Percentiles rank a stretch among this genome's conserved stretches.
phyloP scores from a whole-genome alignment of 1,284 basidiomycete species.

The Ceratobasidium sp. region DNA sequence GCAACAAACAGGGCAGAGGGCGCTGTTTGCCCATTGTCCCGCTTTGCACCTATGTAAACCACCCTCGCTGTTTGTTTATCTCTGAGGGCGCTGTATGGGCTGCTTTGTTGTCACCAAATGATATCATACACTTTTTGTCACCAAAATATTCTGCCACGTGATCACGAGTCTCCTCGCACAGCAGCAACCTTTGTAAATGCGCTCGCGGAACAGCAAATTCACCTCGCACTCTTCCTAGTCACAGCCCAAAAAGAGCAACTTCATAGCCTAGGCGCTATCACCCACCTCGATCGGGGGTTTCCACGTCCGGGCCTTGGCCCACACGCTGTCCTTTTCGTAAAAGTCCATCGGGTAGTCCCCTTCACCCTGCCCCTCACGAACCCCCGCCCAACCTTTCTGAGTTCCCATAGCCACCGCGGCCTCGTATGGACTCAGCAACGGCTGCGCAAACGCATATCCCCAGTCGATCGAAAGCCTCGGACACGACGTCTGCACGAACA shows the following conservation, averaged over 20 bases:
- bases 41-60: conserved; percentile 7
- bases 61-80: no score
- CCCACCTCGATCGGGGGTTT: conserved; percentile 21
- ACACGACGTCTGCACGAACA: conserved; percentile 96
- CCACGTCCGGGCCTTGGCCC: conserved; percentile 68
- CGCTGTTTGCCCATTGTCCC: background rate
- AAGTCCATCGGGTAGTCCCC: conserved; percentile 95
- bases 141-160: no score
- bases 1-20: no score
- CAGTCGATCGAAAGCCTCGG: conserved; percentile 97
- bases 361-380: conserved; percentile 51
- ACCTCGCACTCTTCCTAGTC: no score
- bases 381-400: conserved; percentile 71
- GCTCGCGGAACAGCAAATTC: no score
- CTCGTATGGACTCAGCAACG: conserved; percentile 94
- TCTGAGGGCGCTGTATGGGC: no score
- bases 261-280: no score
- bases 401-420: conserved; percentile 87
- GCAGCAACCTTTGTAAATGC: background rate
- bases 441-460: conserved; percentile 94
- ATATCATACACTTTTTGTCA: background rate
- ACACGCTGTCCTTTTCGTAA: conserved; percentile 80
- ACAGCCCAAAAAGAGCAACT: no score
- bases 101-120: conserved; percentile 20
- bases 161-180: background rate